A percentile compares a stretch with the other conserved stretches of the same genome.
phyloP scores from a whole-genome alignment of 345 rosid species.

The Linum lewisii region DNA sequence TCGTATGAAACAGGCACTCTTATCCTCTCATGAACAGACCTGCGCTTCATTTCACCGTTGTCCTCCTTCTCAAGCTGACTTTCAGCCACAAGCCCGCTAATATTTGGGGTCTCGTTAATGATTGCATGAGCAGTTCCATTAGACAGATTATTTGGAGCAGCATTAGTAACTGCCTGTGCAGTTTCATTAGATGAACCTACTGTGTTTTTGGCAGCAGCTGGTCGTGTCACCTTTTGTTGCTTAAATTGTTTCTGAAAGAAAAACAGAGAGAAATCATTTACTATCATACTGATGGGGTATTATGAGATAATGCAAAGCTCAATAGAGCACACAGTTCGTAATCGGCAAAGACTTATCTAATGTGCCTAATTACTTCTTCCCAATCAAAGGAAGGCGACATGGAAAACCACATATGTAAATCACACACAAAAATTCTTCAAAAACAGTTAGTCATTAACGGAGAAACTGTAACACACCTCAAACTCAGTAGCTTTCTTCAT shows the following conservation, averaged over 20 bases:
- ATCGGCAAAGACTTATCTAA: too few relatives aligned
- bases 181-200: slow-evolving; percentile 25
- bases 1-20: slow-evolving; percentile 83
- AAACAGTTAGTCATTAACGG: too few relatives aligned
- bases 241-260: slow-evolving; percentile 75
- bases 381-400: background rate
- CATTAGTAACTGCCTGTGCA: slow-evolving; percentile 20
- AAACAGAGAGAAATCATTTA: background rate
- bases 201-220: slow-evolving; percentile 16
- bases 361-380: too few relatives aligned
- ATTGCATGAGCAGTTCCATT: slow-evolving; percentile 8
- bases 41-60: slow-evolving; percentile 28
- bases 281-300: background rate
- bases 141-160: background rate
- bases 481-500: slow-evolving; percentile 81
- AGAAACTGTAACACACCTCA: slow-evolving; percentile 42
- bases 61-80: slow-evolving; percentile 25
- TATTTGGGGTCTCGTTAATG: slow-evolving; percentile 18
- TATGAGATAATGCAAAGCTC: background rate
- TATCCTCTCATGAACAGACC: slow-evolving; percentile 62
- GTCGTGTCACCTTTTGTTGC: slow-evolving; percentile 32
- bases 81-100: slow-evolving; percentile 16
- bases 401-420: too few relatives aligned
- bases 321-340: background rate
- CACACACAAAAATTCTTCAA: background rate